These are phyloP conservation scores for Chlamydomonas sp. DNA, from an alignment of 139 green algal species.

Conservation along the genomic window DNA sequence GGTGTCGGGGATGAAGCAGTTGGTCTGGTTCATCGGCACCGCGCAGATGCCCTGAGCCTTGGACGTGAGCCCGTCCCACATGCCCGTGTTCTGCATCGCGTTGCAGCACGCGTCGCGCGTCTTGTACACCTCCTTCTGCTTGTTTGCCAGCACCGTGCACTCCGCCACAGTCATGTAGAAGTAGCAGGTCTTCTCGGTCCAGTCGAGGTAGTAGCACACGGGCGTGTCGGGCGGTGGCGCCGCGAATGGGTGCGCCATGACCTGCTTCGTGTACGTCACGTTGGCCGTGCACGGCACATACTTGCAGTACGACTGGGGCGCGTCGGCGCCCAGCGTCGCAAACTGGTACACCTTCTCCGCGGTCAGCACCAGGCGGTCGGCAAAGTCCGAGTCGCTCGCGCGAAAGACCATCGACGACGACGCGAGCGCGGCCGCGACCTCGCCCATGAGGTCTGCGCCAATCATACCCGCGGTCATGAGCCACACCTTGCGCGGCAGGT, in stretches of 20 bases:
- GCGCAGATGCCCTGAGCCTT: slow-evolving; percentile 21
- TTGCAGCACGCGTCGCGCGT: slow-evolving; percentile 7
- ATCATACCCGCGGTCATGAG: not conserved
- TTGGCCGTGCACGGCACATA: slow-evolving; percentile 14
- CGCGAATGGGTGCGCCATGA: not conserved
- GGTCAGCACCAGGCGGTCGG: too few species aligned
- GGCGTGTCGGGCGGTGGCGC: not conserved
- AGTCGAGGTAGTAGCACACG: slow-evolving; percentile 17
- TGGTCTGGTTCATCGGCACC: slow-evolving; percentile 10
- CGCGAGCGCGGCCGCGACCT: too few species aligned
- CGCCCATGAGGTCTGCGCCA: slow-evolving; percentile 8
- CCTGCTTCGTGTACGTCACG: too few species aligned
- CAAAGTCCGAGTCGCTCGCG: too few species aligned
- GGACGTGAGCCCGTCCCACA: not conserved
- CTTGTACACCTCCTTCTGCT: not conserved
- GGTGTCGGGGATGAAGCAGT: slow-evolving; percentile 14
- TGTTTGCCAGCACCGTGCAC: not conserved
- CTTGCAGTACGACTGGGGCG: slow-evolving; percentile 12
- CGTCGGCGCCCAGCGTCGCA: not conserved
- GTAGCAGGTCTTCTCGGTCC: slow-evolving; percentile 8
- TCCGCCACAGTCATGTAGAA: too few species aligned
- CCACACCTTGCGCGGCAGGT: not conserved
- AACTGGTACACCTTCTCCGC: slow-evolving; percentile 8
- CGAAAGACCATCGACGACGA: too few species aligned
- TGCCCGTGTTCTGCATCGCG: not conserved